Base-by-base conservation (phyloP, 345 rosid genomes). In the Syzygium aqueum region DNA sequence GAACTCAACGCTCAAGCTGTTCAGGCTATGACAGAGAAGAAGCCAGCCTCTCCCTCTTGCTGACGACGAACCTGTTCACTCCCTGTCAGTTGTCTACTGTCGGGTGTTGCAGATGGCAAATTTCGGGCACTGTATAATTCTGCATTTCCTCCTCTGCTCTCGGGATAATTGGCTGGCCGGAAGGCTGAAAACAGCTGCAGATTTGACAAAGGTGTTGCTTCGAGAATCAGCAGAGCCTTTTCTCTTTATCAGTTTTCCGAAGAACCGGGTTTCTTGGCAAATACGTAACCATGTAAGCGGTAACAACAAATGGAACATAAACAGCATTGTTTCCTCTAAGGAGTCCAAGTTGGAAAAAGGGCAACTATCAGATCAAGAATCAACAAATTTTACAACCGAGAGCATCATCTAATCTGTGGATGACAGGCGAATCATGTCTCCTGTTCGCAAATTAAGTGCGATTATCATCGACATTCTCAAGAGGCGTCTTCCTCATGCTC, bases 11-110 rank as follows among this genome's bases (percentile, higher is more conserved):
- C 46, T 43, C 46, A 43, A 43, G 46, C 46, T 43, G 46, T 43
- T 43, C 46, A 6, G 46, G 46, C 46, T 43, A 43, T 43, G 46
- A 93, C 89, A 90, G 96, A 84, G 96, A 93, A 85, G 98, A 94
- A 73, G 94, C 94, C 90, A 97, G 88, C 90, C 98, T 93, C 86
- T 96, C 96, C 90, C 98, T 94, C 89, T 96, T 96, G 95, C 99
- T 95, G 85, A 96, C 94, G 16, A 97, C 98, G 86, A 96, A 95
- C 88, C 99, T 93, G 91, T 96, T 95, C 77, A 94, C 98, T 53
- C 99, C 99, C 92, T 95, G 96, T 90, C 98, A 91, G 86, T 87
- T 57, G 93, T 94, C 89, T 93, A 94, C 94, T 95, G 86, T 94
- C 93, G 0, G 93, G 87, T 86, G 89, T 89, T 49, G 88, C 78